Evolutionary conservation across 192 early-diverging fungal genomes (phyloP), one percentile per base, ranked within the genome.

Genomic region (Coemansia sp.): DNA sequence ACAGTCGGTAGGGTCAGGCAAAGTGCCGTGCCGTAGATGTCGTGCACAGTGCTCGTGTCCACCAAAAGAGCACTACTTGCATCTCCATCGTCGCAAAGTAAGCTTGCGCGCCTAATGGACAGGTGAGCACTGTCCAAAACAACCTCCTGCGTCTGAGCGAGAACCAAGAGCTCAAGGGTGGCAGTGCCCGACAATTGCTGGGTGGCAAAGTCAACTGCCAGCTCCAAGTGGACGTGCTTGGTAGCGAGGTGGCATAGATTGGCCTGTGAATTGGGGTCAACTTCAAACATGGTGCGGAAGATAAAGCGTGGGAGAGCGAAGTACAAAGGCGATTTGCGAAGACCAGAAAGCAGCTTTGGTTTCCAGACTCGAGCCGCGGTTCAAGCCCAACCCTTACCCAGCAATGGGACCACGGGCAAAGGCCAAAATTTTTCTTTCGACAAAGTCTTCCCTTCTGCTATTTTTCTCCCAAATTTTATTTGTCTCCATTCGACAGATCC

Each of bases 211-310:
- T 94, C 88, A 40, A 89, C 87, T 1, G 76, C 74, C 33, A 93
- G 83, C 68, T 84, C 69, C 60, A 98, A 83, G 64, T 91, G 87
- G 27, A 91, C 69, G 68, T 94, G 91, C 48, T 56, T 82, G n/a
- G 89, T 88, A 48, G 81, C 72, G 33, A 93, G 76, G 54, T 90
- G 82, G 68, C 83, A 70, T 22, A 89, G 83, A 81, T 95, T 95
- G 10, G 93, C 87, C 39, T 86, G 88, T 43, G 89, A 90, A 72
- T 86, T 94, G 34, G 91, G 93, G 72, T 98, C 95, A 63, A 82
- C 50, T 60, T 70, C 67, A 35, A 70, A 70, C 69, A 82, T 67
- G 2, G 35, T 53, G 22, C 4, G 17, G 42, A 21, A 53, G 36
- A 41, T 8, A 8, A 15, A 43, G 61, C 34, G 43, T 55, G 43